Percentiles rank a stretch among this genome's conserved stretches.
Evolutionary conservation across 129 eudicot species (phyloP).

Genomic region (Flaveria linearis): DNA sequence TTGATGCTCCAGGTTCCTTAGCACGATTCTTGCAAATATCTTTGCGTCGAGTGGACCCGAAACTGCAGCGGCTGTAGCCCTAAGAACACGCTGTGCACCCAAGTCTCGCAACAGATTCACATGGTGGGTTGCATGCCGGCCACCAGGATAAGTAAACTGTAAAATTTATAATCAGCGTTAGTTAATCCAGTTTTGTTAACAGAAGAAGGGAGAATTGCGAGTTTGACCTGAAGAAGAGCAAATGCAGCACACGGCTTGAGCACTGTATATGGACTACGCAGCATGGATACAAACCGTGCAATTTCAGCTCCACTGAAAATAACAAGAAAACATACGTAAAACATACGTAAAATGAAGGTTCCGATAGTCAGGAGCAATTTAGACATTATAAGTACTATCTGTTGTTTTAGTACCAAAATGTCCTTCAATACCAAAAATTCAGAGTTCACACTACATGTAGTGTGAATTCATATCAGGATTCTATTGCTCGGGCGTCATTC

Average conservation of each 20-base stretch:
- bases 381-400: too few relatives aligned
- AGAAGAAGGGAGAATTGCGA: neutral
- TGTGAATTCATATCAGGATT: too few relatives aligned
- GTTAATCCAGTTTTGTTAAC: neutral
- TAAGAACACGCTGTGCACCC: conserved; percentile 65
- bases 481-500: too few relatives aligned
- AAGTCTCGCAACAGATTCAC: conserved; percentile 62
- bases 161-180: conserved; percentile 6
- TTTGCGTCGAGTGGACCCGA: conserved; percentile 76
- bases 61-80: conserved; percentile 88
- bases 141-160: conserved; percentile 84
- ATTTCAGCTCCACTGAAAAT: conserved; percentile 74
- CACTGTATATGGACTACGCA: conserved; percentile 64
- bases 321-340: conserved; percentile 2
- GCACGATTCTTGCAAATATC: conserved; percentile 80
- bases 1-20: conserved; percentile 81
- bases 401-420: too few relatives aligned
- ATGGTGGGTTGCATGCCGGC: conserved; percentile 79
- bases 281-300: conserved; percentile 81
- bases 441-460: too few relatives aligned
- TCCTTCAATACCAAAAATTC: too few relatives aligned
- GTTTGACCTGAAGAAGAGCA: conserved; percentile 74
- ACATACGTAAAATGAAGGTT: too few relatives aligned
- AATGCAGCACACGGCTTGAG: conserved; percentile 90
- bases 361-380: neutral